These are phyloP conservation scores for Penicillium crystallinum DNA, from an alignment of 495 filamentous ascomycete genomes.

Conservation along the genomic window DNA sequence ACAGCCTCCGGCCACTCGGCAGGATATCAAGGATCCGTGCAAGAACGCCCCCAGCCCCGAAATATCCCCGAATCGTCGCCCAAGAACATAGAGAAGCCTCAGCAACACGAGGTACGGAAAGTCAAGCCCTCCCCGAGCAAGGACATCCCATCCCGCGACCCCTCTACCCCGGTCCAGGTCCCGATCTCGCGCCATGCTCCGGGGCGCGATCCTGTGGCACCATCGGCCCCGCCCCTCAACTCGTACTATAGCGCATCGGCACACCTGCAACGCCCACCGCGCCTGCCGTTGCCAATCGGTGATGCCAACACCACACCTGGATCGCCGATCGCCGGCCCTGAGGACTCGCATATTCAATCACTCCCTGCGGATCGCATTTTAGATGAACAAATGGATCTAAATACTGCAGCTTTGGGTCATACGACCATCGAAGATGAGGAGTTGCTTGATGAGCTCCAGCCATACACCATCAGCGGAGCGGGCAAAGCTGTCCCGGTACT, in stretches of 20 bases:
- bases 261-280: slow-evolving; percentile 69
- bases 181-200: slow-evolving; percentile 34
- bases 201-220: slow-evolving; percentile 33
- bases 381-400: slow-evolving; percentile 40
- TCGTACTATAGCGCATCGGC: slow-evolving; percentile 47
- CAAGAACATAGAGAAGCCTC: slow-evolving; percentile 16
- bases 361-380: slow-evolving; percentile 47
- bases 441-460: slow-evolving; percentile 62
- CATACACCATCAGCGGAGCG: slow-evolving; percentile 49
- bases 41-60: slow-evolving; percentile 39
- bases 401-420: slow-evolving; percentile 59
- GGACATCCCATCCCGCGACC: slow-evolving; percentile 26
- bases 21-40: slow-evolving; percentile 29
- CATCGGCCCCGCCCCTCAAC: slow-evolving; percentile 44
- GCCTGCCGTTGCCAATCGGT: slow-evolving; percentile 85
- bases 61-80: slow-evolving; percentile 25
- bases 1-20: slow-evolving; percentile 39
- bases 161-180: slow-evolving; percentile 48
- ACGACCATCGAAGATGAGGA: slow-evolving; percentile 78
- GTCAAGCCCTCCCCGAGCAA: slow-evolving; percentile 20
- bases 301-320: slow-evolving; percentile 81
- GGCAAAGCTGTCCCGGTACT: slow-evolving; percentile 63
- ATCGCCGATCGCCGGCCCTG: slow-evolving; percentile 70
- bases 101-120: slow-evolving; percentile 20
- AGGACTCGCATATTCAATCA: slow-evolving; percentile 46